Conservation (phyloP, 2,329 filamentous ascomycete genomes). For the Ascosphaera acerosa region DNA sequence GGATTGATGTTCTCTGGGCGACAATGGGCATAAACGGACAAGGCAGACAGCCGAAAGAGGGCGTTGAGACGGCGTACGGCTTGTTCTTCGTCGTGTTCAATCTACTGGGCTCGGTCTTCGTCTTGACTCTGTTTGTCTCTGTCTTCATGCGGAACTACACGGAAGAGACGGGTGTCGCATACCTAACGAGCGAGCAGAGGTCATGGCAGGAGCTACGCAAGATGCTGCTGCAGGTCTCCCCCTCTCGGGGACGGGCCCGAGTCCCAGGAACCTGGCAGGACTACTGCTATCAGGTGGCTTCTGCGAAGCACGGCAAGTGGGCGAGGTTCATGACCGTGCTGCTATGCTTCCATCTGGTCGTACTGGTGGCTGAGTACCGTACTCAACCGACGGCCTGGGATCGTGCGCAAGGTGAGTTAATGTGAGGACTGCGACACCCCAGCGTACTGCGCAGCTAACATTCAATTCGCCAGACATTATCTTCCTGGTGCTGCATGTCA, state of each 20-base stretch:
- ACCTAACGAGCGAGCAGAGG: conserved; percentile 80
- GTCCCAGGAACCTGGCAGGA: conserved; percentile 55
- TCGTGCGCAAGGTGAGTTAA: conserved; percentile 28
- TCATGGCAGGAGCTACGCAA: conserved; percentile 94
- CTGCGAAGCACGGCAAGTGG: conserved; percentile 86
- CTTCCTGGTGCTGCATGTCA: conserved; percentile 56
- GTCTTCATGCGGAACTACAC: conserved; percentile 99
- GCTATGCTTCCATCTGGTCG: conserved; percentile 55
- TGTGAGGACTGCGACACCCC: neutral
- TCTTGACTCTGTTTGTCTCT: conserved; percentile 89
- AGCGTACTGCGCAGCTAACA: no score
- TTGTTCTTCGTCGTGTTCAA: conserved; percentile 95
- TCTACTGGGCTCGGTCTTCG: conserved; percentile 81
- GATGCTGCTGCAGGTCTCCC: conserved; percentile 71
- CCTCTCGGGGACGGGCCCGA: conserved; percentile 71
- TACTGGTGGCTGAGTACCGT: conserved; percentile 71
- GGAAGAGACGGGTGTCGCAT: conserved; percentile 91
- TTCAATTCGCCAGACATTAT: conserved; percentile 28
- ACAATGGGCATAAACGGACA: conserved; percentile 58
- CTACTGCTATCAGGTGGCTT: conserved; percentile 86
- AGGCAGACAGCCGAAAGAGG: conserved; percentile 44
- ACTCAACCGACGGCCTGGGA: conserved; percentile 50
- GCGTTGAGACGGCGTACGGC: conserved; percentile 56
- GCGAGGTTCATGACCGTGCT: conserved; percentile 56
- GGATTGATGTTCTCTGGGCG: conserved; percentile 76